Base-by-base conservation (phyloP, 2,329 filamentous ascomycete species). In the Calonectria hongkongensis region DNA sequence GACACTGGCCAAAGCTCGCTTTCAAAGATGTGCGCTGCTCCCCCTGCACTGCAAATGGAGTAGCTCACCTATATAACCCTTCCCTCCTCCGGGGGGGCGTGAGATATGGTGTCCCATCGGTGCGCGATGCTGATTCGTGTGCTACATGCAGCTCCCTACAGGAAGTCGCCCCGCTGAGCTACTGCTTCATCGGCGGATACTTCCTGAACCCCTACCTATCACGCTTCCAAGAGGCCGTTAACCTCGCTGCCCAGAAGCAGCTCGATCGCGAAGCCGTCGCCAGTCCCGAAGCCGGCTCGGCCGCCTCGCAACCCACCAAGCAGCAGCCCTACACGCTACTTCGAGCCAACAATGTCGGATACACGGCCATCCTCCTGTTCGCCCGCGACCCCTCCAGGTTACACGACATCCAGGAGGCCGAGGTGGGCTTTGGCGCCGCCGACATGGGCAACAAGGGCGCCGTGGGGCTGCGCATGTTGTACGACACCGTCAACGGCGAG, bases 391-490 rank as follows among this genome's bases (percentile, higher is more conserved):
- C 89, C 0, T 84, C 88, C 10, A 87, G 89, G 28, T 86, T 98
- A 65, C 86, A 86, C 66, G 87, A 90, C 79, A 86, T 97, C n/a
- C 90, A 95, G 75, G 92, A 91, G n/a, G 95, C 94, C 2, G 94
- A 94, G 66, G 93, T 95, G 2, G 96, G 97, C 0, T 94, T 98
- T 62, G 97, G 97, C 0, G 84, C 95, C 1, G 93, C 92, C 71
- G 93, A 96, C 63, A 97, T 98, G 93, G 97, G 95, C 18, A 98
- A 98, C 84, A 99, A 99, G 85, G 97, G 96, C 36, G 96, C 95
- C 4, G 94, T 98, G 0, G 97, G 94, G 0, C 88, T 96, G 73
- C 89, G 95, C 41, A 84, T 97, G 51, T 88, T 91, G 16, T 93
- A 94, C 79, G 75, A 82, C 70, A 80, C 76, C 56, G 79, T 75